Conservation (phyloP, 352 stramenopile genomes). For the Globisporangium heterothallicum region DNA sequence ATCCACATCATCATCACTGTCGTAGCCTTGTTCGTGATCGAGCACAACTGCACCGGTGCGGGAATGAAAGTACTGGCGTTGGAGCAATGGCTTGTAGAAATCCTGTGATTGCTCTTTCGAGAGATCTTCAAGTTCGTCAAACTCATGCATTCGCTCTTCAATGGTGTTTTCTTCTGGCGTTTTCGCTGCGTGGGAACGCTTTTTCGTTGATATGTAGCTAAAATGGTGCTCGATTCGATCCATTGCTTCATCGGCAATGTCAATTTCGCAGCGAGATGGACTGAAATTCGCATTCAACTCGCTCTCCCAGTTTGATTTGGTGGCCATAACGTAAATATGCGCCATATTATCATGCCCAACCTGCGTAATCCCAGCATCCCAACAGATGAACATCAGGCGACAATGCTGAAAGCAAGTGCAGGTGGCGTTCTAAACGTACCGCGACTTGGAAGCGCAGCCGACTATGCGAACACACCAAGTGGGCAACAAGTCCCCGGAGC, state of each 20-base stretch:
- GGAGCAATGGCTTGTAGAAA: conserved; percentile 67
- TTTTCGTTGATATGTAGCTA: conserved; percentile 51
- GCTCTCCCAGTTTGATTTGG: conserved; percentile 20
- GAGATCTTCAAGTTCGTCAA: conserved; percentile 62
- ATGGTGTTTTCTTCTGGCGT: conserved; percentile 28
- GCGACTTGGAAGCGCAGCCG: conserved; percentile 75
- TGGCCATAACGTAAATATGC: conserved; percentile 78
- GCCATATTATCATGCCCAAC: conserved; percentile 74
- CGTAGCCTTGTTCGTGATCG: conserved; percentile 80
- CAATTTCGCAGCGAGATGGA: conserved; percentile 47
- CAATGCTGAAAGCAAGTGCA: background rate
- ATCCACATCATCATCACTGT: conserved; percentile 86
- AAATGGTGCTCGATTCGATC: conserved; percentile 67
- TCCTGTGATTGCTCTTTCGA: conserved; percentile 49
- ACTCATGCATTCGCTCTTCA: conserved; percentile 64
- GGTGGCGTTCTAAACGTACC: too few species aligned
- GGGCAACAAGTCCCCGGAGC: conserved; percentile 60
- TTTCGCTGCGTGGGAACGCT: conserved; percentile 19
- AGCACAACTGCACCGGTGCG: conserved; percentile 76
- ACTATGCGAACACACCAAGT: conserved; percentile 74
- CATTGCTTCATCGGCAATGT: conserved; percentile 40
- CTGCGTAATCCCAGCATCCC: conserved; percentile 13
- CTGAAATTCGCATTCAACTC: conserved; percentile 19
- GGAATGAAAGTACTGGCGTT: conserved; percentile 88
- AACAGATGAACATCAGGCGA: background rate